Conservation (phyloP, 192 early-diverging fungal species). For the Coemansia sp. region DNA sequence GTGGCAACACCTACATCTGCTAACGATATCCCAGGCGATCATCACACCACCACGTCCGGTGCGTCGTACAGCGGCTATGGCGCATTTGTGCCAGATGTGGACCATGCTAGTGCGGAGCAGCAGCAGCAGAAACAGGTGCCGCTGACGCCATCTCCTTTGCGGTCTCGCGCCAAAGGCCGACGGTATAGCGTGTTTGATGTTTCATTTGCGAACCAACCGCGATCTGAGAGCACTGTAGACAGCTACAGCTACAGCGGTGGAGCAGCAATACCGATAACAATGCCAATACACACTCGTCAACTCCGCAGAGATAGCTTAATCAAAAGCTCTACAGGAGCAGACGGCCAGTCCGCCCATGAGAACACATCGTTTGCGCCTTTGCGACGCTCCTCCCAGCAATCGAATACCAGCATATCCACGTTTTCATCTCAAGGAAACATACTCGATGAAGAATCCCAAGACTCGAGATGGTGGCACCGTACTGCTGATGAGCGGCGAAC, state of each 20-base stretch:
- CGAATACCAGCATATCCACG: slow-evolving; percentile 11
- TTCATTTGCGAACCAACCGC: slow-evolving; percentile 31
- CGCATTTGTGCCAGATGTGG: slow-evolving; percentile 31
- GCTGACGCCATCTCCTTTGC: slow-evolving; percentile 6
- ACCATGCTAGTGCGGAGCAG: slow-evolving; percentile 5
- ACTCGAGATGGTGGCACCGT: not conserved
- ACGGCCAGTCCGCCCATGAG: not conserved
- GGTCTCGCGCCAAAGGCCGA: slow-evolving; percentile 18
- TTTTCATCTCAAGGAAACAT: slow-evolving; percentile 9
- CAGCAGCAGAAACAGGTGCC: slow-evolving; percentile 12
- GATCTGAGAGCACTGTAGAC: not conserved
- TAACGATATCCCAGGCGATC: slow-evolving; percentile 6
- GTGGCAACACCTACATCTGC: slow-evolving; percentile 33
- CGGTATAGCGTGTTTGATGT: slow-evolving; percentile 53
- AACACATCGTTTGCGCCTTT: not conserved
- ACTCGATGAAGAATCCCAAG: not conserved
- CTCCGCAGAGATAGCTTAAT: not conserved
- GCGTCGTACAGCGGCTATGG: slow-evolving; percentile 6
- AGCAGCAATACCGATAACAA: not conserved
- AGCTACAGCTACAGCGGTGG: not conserved
- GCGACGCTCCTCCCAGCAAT: not conserved
- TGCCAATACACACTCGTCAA: not conserved
- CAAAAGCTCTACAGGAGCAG: not conserved
- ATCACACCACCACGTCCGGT: slow-evolving; percentile 2
- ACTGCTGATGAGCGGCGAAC: not conserved